Base-by-base conservation (phyloP, 1,284 basidiomycete genomes). In the Veloboletus limbatus region DNA sequence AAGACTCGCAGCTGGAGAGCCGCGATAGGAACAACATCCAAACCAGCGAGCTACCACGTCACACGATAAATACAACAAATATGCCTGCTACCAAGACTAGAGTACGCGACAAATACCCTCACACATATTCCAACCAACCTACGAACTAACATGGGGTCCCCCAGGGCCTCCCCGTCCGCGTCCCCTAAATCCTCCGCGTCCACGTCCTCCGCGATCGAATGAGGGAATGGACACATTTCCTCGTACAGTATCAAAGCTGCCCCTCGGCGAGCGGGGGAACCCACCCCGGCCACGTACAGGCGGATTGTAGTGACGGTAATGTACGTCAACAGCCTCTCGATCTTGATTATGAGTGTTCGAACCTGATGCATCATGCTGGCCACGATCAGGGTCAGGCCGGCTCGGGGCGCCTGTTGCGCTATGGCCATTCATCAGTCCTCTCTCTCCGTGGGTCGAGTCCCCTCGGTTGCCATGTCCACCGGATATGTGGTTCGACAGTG, bases 111-210 rank as follows among this genome's bases (percentile, higher is more conserved):
- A n/a, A n/a, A n/a, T n/a, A n/a, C n/a, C n/a, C n/a, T n/a, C n/a
- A n/a, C n/a, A n/a, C n/a, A n/a, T n/a, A n/a, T n/a, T n/a, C n/a
- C n/a, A n/a, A n/a, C n/a, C n/a, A n/a, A n/a, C n/a, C n/a, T n/a
- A n/a, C n/a, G n/a, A n/a, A n/a, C n/a, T n/a, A n/a, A n/a, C n/a
- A n/a, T n/a, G n/a, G n/a, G n/a, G n/a, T n/a, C n/a, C n/a, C n/a
- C n/a, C n/a, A n/a, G n/a, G 20, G 2, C 41, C 50, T 18, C 72
- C 75, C 28, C 76, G 60, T 14, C 71, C 76, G 16, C 77, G 65
- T 35, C 72, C 77, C 42, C 76, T 69, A 51, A 64, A 70, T 9
- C 63, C 67, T 25, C 74, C 66, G 38, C 73, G 58, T 27, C 71
- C 74, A 6, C 73, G 64, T 34, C 73, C 69, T 9, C 72, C 71